Base-by-base conservation (phyloP, 2,329 filamentous ascomycete genomes). In the Tympanopsis confertula region DNA sequence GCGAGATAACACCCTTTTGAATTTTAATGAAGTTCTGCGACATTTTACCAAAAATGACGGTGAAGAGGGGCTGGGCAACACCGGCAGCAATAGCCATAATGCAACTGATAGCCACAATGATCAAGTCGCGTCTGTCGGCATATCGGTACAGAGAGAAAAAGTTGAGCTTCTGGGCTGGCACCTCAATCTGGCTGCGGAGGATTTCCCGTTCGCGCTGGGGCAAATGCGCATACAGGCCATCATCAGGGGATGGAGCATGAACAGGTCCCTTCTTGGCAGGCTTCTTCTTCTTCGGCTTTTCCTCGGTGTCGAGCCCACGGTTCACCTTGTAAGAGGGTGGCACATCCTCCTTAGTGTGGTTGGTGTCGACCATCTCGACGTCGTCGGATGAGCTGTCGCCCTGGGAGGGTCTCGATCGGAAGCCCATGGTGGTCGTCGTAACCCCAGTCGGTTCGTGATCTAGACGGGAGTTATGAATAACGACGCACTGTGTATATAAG, bases 21-120 rank as follows among this genome's bases (percentile, higher is more conserved):
- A 75, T 85, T 17, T 65, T 53, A 49, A 82, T 73, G 53, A 94
- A 93, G 1, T 70, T 72, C 3, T 74, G 74, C 41, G 86, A 76
- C 28, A 94, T 66, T 37, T 78, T 74, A 43, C 86, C 86, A 49
- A 93, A 93, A 22, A 94, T 62, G 41, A 86, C 70, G 0, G 85
- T 89, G 76, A 91, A 89, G 18, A 87, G 62, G 4, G 86, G 86
- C 42, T 89, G 58, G 5, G 81, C 79, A 39, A 83, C 83, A 42
- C 86, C 85, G 14, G 76, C 80, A 22, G 68, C 76, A 45, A 88
- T 82, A 44, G 82, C 71, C 40, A 73, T 74, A 38, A 89, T 48
- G 19, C 65, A 53, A 37, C 78, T 73, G 39, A 85, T 56, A 28
- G 57, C 48, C 29, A 86, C 69, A 50, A 87, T 75, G 42, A 78